These are phyloP conservation scores for Plasmodiophora brassicae DNA, from an alignment of 208 protist genomes.

Conservation along the genomic window DNA sequence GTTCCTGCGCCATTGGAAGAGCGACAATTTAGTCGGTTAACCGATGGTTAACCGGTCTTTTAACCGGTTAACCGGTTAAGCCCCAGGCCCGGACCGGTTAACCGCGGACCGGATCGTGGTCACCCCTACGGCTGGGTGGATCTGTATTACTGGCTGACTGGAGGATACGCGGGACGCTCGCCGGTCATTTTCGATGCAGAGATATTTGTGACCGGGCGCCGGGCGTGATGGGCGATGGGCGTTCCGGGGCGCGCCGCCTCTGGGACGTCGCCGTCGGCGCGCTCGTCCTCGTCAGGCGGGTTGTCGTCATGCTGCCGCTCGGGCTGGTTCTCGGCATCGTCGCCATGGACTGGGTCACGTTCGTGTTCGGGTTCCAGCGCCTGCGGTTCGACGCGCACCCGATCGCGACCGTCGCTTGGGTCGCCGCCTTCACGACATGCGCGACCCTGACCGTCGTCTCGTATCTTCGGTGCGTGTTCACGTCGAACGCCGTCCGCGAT, in stretches of 20 bases:
- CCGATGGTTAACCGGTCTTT: too few species aligned
- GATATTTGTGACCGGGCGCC: too few species aligned
- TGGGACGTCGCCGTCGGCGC: neutral
- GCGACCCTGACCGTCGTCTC: neutral
- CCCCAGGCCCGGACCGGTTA: too few species aligned
- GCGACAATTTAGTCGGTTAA: too few species aligned
- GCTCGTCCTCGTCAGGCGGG: neutral
- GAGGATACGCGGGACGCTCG: too few species aligned
- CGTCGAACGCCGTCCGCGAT: neutral
- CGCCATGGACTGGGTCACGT: neutral
- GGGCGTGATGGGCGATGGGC: neutral
- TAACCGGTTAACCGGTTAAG: too few species aligned
- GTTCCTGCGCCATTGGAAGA: too few species aligned
- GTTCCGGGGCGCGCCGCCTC: neutral
- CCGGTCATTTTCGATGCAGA: too few species aligned
- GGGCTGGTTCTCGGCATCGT: neutral
- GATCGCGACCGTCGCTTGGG: neutral
- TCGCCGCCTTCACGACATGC: neutral
- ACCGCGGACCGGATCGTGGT: too few species aligned
- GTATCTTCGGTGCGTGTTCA: neutral
- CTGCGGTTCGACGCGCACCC: neutral
- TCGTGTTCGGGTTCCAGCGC: neutral
- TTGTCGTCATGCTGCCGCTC: neutral
- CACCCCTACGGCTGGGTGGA: too few species aligned
- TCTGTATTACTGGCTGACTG: too few species aligned